Conservation (phyloP, 2,329 filamentous ascomycete genomes). For the Thyridium curvatum region DNA sequence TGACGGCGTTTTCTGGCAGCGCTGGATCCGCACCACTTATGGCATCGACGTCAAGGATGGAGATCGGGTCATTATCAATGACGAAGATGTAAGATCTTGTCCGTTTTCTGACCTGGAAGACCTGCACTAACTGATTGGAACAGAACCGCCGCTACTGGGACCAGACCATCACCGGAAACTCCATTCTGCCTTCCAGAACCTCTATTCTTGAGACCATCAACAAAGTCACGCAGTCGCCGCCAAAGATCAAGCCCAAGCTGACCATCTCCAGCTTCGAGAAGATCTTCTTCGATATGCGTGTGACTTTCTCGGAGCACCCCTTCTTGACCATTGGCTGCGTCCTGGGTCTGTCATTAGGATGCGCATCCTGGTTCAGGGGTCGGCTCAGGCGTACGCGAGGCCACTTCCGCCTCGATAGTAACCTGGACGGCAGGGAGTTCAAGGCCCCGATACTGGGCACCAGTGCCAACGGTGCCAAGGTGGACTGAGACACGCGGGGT, state of each 20-base stretch:
- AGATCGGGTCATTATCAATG: slow-evolving; percentile 92
- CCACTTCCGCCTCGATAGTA: slow-evolving; percentile 58
- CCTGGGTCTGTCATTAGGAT: slow-evolving; percentile 47
- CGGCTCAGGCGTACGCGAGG: slow-evolving; percentile 47
- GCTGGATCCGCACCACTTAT: slow-evolving; percentile 93
- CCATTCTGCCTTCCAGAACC: slow-evolving; percentile 82
- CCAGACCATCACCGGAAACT: slow-evolving; percentile 77
- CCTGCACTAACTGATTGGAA: slow-evolving; percentile 23
- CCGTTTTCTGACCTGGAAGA: neutral
- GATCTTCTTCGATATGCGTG: slow-evolving; percentile 61
- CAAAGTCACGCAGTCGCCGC: slow-evolving; percentile 61
- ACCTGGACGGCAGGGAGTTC: slow-evolving; percentile 36
- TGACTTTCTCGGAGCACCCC: slow-evolving; percentile 52
- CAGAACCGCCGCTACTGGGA: slow-evolving; percentile 96
- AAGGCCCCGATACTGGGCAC: slow-evolving; percentile 58
- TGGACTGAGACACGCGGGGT: slow-evolving; percentile 28
- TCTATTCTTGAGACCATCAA: slow-evolving; percentile 83
- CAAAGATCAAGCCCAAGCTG: slow-evolving; percentile 69
- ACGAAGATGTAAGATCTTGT: slow-evolving; percentile 74
- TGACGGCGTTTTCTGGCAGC: slow-evolving; percentile 93
- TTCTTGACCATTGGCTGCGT: slow-evolving; percentile 52
- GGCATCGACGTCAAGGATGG: slow-evolving; percentile 83
- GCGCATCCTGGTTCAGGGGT: slow-evolving; percentile 47
- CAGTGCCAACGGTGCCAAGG: slow-evolving; percentile 39
- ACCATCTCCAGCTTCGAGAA: slow-evolving; percentile 69